Percentiles rank a stretch among this genome's conserved stretches.
phyloP scores from a whole-genome alignment of 2,329 filamentous ascomycete genomes.

The Stromatinia cepivora region DNA sequence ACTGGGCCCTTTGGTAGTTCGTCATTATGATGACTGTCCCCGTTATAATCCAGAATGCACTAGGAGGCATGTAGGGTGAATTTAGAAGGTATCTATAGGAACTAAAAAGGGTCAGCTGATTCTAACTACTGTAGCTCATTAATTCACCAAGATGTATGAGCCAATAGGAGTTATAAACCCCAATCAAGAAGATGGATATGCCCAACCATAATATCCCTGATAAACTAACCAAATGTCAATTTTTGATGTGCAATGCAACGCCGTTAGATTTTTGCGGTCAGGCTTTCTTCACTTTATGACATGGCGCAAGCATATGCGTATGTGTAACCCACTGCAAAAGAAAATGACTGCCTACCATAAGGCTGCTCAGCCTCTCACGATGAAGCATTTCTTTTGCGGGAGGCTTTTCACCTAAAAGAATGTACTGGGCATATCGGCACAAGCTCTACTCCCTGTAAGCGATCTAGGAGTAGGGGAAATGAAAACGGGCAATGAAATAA shows the following conservation, averaged over 20 bases:
- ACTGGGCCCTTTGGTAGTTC: not conserved
- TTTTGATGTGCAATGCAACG: not conserved
- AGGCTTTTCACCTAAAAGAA: not conserved
- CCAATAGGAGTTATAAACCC: not conserved
- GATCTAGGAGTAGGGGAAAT: not conserved
- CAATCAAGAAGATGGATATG: not conserved
- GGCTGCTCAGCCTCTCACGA: not conserved
- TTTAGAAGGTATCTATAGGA: not conserved
- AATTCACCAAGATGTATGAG: not conserved
- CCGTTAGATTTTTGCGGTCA: not conserved
- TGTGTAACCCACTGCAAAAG: not conserved
- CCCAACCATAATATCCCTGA: not conserved
- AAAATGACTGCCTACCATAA: not conserved
- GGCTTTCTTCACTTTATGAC: not conserved
- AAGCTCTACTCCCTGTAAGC: not conserved
- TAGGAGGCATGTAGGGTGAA: not conserved
- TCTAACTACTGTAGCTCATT: not conserved
- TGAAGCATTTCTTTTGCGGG: not conserved
- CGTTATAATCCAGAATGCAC: not conserved
- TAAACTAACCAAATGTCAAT: not conserved
- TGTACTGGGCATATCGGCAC: not conserved
- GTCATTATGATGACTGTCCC: not conserved
- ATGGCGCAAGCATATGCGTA: not conserved
- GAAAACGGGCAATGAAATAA: not conserved
- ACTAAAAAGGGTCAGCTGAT: not conserved